A percentile compares a stretch with the other conserved stretches of the same genome.
Conservation (phyloP, 2,329 filamentous ascomycete genomes). For the Xylariaceae sp. region DNA sequence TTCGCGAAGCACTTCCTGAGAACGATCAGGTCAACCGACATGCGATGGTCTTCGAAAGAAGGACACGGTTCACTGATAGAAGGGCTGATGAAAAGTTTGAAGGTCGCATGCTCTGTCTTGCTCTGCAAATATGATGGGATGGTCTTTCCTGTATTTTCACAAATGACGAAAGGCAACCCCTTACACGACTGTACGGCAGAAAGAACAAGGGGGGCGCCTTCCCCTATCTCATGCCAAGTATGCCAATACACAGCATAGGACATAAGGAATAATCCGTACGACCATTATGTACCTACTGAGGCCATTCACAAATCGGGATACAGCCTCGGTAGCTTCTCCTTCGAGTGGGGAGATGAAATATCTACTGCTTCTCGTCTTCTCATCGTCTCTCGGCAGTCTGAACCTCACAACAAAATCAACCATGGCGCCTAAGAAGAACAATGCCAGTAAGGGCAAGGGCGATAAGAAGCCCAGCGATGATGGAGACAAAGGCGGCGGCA, state of each 20-base stretch:
- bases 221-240: neutral
- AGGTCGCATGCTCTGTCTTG: neutral
- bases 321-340: neutral
- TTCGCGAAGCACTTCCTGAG: too few species aligned
- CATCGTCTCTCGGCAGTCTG: neutral
- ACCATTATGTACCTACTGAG: neutral
- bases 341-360: neutral
- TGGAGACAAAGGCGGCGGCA: slow-evolving; percentile 19
- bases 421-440: slow-evolving; percentile 29
- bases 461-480: slow-evolving; percentile 18
- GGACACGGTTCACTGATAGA: too few species aligned
- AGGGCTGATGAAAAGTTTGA: too few species aligned
- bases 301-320: neutral
- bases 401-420: neutral
- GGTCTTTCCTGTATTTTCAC: neutral
- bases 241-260: neutral
- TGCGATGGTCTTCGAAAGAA: too few species aligned
- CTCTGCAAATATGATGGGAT: neutral
- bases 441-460: slow-evolving; percentile 21
- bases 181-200: neutral
- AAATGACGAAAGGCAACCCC: neutral
- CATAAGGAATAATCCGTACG: neutral
- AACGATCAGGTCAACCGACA: too few species aligned
- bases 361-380: neutral
- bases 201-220: neutral